These are phyloP conservation scores for Desmodesmus armatus DNA, from an alignment of 139 green algal genomes.

Conservation along the genomic window DNA sequence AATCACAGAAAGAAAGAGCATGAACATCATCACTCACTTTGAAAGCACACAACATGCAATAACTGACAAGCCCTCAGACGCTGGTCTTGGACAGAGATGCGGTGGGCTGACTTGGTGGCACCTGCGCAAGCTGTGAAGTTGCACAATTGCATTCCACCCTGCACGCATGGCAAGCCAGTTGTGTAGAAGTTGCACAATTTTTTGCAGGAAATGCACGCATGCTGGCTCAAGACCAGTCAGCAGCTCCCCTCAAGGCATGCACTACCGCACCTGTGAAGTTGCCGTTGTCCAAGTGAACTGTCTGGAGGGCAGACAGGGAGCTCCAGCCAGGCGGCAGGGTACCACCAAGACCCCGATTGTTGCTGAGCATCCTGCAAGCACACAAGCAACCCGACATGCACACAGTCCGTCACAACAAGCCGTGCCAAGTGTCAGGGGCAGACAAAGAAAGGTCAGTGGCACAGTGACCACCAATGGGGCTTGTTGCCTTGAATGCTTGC, in stretches of 20 bases:
- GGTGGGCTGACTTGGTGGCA: too few species aligned
- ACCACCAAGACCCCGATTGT: background rate
- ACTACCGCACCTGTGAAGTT: background rate
- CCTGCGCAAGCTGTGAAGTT: background rate
- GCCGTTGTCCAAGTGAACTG: background rate
- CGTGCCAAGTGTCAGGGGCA: background rate
- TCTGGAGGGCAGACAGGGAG: background rate
- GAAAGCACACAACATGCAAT: background rate
- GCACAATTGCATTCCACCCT: background rate
- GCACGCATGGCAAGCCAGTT: background rate
- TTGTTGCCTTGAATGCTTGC: background rate
- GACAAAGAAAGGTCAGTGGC: background rate
- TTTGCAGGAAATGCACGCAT: background rate
- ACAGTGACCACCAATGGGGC: background rate
- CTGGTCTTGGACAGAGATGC: too few species aligned
- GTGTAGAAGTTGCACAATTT: background rate
- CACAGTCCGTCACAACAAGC: background rate
- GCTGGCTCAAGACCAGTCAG: too few species aligned
- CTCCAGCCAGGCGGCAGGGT: slow-evolving; percentile 2
- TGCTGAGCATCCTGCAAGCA: slow-evolving; percentile 1
- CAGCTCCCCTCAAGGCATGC: too few species aligned
- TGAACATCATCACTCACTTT: background rate
- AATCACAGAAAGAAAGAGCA: background rate
- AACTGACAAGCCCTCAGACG: too few species aligned
- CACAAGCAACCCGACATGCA: background rate